A percentile compares a stretch with the other conserved stretches of the same genome.
These are phyloP conservation scores for Carpinus viminea DNA, from an alignment of 306 rosid species.

Conservation along the genomic window DNA sequence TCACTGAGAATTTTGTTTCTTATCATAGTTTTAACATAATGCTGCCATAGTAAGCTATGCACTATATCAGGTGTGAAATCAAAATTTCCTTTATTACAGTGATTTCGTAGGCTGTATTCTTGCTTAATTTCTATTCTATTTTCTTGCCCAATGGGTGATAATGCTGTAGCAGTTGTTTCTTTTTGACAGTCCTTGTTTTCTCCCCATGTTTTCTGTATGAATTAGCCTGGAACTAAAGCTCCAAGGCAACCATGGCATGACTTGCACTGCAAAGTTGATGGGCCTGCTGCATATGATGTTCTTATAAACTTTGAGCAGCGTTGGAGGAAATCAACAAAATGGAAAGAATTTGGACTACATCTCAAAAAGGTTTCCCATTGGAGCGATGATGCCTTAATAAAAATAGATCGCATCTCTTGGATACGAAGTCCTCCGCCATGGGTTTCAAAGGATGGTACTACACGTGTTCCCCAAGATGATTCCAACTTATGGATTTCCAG, in stretches of 20 bases:
- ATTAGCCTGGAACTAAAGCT: constrained; percentile 70
- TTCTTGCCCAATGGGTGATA: background rate
- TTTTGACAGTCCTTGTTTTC: background rate
- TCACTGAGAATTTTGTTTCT: constrained; percentile 1
- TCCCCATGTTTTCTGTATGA: constrained; percentile 22
- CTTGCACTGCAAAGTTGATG: constrained; percentile 88
- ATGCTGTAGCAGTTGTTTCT: constrained; percentile 2
- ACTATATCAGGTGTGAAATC: constrained; percentile 5
- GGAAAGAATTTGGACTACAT: constrained; percentile 73
- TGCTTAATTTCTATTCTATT: background rate
- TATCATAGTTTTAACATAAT: background rate
- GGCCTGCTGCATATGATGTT: constrained; percentile 96
- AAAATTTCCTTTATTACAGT: constrained; percentile 9
- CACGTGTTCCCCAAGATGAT: constrained; percentile 65
- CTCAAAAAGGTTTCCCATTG: constrained; percentile 55
- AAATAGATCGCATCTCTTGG: constrained; percentile 90
- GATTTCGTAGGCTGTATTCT: background rate
- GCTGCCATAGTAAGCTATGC: background rate
- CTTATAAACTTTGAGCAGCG: constrained; percentile 95
- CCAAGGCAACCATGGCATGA: constrained; percentile 99
- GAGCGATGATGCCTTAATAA: constrained; percentile 77
- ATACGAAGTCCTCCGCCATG: constrained; percentile 65
- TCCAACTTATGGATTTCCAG: constrained; percentile 45
- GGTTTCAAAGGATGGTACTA: constrained; percentile 24
- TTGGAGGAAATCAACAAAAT: constrained; percentile 75